Percentiles rank a stretch among this genome's conserved stretches.
Evolutionary conservation across 2,329 filamentous ascomycete species (phyloP).

Genomic region (Periconia macrospinosa): DNA sequence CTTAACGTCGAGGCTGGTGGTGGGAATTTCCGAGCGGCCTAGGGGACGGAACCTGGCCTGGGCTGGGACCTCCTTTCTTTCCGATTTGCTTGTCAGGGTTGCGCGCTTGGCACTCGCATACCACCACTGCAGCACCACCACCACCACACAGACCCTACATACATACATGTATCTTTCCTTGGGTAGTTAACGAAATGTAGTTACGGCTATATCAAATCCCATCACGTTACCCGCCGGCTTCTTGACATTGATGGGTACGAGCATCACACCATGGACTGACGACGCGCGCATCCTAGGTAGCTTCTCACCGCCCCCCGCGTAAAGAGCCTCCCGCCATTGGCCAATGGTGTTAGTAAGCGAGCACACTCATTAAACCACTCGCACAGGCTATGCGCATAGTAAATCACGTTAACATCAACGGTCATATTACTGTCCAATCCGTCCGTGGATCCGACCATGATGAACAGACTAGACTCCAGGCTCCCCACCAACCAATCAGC

Average conservation of each 20-base stretch:
- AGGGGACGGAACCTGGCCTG: constrained; percentile 4
- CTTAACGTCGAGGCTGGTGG: constrained; percentile 5
- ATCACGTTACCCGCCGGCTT: too few species aligned
- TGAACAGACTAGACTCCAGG: neutral
- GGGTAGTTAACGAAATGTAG: neutral
- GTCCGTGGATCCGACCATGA: too few species aligned
- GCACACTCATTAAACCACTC: neutral
- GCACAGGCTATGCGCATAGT: neutral
- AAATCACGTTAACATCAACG: too few species aligned
- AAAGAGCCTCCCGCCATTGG: constrained; percentile 26
- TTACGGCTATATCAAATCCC: too few species aligned
- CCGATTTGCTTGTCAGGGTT: constrained; percentile 22
- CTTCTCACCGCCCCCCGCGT: constrained; percentile 15
- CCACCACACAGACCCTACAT: neutral
- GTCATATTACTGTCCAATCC: too few species aligned
- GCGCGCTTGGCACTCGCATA: neutral
- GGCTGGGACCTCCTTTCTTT: constrained; percentile 22
- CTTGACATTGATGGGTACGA: neutral
- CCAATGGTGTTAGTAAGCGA: neutral
- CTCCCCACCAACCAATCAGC: constrained; percentile 14
- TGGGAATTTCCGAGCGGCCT: constrained; percentile 25
- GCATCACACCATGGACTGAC: constrained; percentile 28
- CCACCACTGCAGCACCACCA: constrained; percentile 12
- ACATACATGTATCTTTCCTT: neutral
- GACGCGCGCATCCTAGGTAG: constrained; percentile 9